Evolutionary conservation across 2,329 filamentous ascomycete species (phyloP), one percentile per base, ranked within the genome.

Genomic region (Monilinia aucupariae): DNA sequence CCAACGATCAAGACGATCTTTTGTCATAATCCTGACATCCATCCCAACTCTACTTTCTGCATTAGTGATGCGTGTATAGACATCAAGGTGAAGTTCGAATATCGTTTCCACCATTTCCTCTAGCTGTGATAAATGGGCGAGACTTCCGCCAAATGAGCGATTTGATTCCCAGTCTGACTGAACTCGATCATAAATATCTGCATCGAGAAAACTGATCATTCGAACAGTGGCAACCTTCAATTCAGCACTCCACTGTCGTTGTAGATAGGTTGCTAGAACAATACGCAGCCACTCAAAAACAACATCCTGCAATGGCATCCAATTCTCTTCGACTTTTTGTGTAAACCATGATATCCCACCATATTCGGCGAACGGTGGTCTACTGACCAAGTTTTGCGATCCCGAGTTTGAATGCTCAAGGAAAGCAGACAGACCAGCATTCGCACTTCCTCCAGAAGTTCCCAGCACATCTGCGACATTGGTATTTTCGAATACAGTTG

Each of bases 51-150:
- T 79, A 67, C 81, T 86, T 67, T 80, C 81, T 0, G 84, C 81
- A 66, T 82, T 82, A 56, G 82, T 86, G 68, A 87, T 84, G n/a
- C 82, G 75, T 7, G 81, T 81, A 71, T 85, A 87, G 10, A 87
- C 77, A 69, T 89, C 86, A 7, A 89, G 77, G 69, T 89, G 86
- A 39, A 89, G 74, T 72, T 90, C 87, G 67, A 86, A 88, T 3
- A 89, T 75, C 2, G 80, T 80, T 71, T 89, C 79, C 1, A 81
- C 75, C 71, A 86, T 79, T 56, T 84, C 82, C 48, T 72, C 67
- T 34, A 82, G 72, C 34, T 78, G 69, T 15, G 72, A 72, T 27
- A 75, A 65, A 49, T 80, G 72, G 39, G 72, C 66, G 2, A 66
- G 30, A 15, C 70, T 66, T 9, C 25, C 63, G 12, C 32, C 30